Evolutionary conservation across 768 basidiomycete genomes (phyloP).

Genomic region (Lactifluus pinguis): DNA sequence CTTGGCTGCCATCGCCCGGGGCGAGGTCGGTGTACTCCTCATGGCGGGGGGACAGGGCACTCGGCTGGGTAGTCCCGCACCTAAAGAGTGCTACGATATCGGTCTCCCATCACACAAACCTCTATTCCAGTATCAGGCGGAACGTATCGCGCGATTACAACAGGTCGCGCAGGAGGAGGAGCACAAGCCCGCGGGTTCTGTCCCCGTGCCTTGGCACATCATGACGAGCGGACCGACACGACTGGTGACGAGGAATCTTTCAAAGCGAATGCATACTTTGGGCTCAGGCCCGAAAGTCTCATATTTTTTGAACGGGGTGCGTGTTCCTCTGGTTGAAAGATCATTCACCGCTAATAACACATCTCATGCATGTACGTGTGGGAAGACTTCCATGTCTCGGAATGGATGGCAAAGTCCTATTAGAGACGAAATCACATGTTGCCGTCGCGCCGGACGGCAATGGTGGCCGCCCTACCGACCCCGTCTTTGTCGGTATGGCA

Average conservation of each 20-base stretch:
- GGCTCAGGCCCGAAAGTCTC: slow-evolving; percentile 69
- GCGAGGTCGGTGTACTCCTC: slow-evolving; percentile 88
- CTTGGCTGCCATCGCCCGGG: slow-evolving; percentile 67
- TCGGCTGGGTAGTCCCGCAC: slow-evolving; percentile 80
- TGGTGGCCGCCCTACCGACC: slow-evolving; percentile 95
- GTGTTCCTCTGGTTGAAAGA: neutral
- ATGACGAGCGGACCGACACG: slow-evolving; percentile 99
- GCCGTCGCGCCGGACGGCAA: slow-evolving; percentile 99
- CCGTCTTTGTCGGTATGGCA: slow-evolving; percentile 95
- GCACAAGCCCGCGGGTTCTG: slow-evolving; percentile 46
- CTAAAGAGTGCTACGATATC: slow-evolving; percentile 98
- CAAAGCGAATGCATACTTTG: slow-evolving; percentile 66
- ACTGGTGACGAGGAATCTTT: slow-evolving; percentile 83
- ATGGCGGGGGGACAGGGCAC: slow-evolving; percentile 99
- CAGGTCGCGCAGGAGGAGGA: slow-evolving; percentile 53
- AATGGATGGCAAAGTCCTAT: slow-evolving; percentile 87
- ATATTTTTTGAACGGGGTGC: slow-evolving; percentile 95
- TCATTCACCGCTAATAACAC: neutral
- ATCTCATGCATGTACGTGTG: slow-evolving; percentile 25
- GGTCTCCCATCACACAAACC: slow-evolving; percentile 87
- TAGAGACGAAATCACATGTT: slow-evolving; percentile 66
- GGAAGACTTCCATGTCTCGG: slow-evolving; percentile 93
- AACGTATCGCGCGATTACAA: slow-evolving; percentile 83
- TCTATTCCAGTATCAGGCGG: slow-evolving; percentile 97
- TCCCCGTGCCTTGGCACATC: slow-evolving; percentile 91